Evolutionary conservation across 768 basidiomycete species (phyloP).

Genomic region (Mycena belliarum): DNA sequence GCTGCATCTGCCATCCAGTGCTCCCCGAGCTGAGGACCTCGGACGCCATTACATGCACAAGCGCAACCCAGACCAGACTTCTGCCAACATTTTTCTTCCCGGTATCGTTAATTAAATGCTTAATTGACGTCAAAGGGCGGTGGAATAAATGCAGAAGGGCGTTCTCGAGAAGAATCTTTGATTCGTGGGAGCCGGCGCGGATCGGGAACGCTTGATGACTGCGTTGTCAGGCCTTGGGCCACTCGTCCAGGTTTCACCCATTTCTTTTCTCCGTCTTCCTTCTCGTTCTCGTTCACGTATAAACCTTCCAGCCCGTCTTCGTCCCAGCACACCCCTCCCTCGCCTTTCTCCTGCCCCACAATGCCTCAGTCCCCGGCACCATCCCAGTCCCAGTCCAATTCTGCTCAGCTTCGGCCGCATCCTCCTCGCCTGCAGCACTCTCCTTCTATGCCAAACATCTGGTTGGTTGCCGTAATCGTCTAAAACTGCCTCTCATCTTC

Average conservation of each 20-base stretch:
- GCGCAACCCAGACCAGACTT: slow-evolving; percentile 14
- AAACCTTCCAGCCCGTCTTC: slow-evolving; percentile 19
- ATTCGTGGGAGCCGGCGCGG: slow-evolving; percentile 16
- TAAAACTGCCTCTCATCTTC: background rate
- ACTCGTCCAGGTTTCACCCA: slow-evolving; percentile 36
- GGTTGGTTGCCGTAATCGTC: slow-evolving; percentile 38
- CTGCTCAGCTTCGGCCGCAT: slow-evolving; percentile 23
- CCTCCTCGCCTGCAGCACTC: slow-evolving; percentile 61
- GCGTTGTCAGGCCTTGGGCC: slow-evolving; percentile 22
- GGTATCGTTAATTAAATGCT: slow-evolving; percentile 41
- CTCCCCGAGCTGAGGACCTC: background rate
- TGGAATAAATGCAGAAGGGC: slow-evolving; percentile 16
- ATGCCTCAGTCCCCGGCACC: slow-evolving; percentile 33
- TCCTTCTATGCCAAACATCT: slow-evolving; percentile 71
- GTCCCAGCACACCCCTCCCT: slow-evolving; percentile 20
- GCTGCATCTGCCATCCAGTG: background rate
- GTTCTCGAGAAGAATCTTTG: slow-evolving; percentile 20
- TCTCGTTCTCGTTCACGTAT: slow-evolving; percentile 28
- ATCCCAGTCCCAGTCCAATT: slow-evolving; percentile 22
- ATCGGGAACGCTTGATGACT: slow-evolving; percentile 18
- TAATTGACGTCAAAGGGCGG: slow-evolving; percentile 30
- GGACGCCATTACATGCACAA: slow-evolving; percentile 10
- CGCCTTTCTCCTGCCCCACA: slow-evolving; percentile 32
- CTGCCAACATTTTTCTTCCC: slow-evolving; percentile 30
- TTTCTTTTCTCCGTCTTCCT: slow-evolving; percentile 28